A percentile compares a stretch with the other conserved stretches of the same genome.
Evolutionary conservation across 2,329 filamentous ascomycete genomes (phyloP).

Genomic region (Ascocoryne sarcoides): DNA sequence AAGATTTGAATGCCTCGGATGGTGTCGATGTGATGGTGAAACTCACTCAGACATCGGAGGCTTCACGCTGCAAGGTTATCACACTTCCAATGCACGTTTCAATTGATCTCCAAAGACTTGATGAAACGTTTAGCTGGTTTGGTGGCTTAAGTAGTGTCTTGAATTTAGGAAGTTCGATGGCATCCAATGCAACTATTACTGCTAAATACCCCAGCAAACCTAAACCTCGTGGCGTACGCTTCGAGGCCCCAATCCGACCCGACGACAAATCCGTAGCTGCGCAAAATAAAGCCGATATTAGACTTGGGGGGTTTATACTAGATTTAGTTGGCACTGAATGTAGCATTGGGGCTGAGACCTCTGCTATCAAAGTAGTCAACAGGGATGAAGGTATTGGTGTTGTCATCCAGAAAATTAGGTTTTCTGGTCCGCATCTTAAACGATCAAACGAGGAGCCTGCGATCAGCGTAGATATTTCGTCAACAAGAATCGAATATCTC

Average conservation of each 20-base stretch:
- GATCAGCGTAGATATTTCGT: conserved; percentile 52
- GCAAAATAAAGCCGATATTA: conserved; percentile 59
- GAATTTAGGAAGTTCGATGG: conserved; percentile 77
- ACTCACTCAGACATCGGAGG: conserved; percentile 37
- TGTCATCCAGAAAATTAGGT: conserved; percentile 64
- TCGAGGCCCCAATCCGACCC: conserved; percentile 37
- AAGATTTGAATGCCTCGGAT: conserved; percentile 47
- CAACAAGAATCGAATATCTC: conserved; percentile 65
- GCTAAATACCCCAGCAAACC: conserved; percentile 30
- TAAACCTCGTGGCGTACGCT: conserved; percentile 50
- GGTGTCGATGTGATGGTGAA: conserved; percentile 51
- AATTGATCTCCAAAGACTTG: conserved; percentile 70
- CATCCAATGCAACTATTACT: conserved; percentile 55
- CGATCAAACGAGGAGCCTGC: conserved; percentile 47
- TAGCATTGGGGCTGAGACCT: conserved; percentile 65
- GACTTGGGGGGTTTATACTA: conserved; percentile 68
- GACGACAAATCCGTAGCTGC: conserved; percentile 21
- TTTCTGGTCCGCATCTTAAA: conserved; percentile 61
- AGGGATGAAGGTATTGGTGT: conserved; percentile 64
- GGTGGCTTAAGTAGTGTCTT: conserved; percentile 87
- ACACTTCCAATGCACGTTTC: conserved; percentile 70
- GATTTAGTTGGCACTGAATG: conserved; percentile 72
- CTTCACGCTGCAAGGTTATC: conserved; percentile 52
- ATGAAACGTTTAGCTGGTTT: conserved; percentile 81
- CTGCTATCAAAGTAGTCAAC: conserved; percentile 71